Evolutionary conservation across 768 basidiomycete genomes (phyloP).

Genomic region (Amanita molliuscula): DNA sequence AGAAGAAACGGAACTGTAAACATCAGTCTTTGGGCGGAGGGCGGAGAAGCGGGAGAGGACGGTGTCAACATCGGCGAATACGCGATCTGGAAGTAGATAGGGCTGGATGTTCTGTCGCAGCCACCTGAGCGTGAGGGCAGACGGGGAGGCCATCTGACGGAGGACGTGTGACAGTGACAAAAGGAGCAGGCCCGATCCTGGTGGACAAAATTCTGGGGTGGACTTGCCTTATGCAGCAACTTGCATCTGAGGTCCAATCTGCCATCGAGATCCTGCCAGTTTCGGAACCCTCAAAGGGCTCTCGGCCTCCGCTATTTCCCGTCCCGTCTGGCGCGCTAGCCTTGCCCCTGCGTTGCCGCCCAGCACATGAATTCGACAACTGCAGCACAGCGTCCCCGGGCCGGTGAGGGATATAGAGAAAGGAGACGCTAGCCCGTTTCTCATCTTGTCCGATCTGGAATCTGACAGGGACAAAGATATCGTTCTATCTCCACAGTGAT

Average conservation of each 20-base stretch:
- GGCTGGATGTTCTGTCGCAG: conserved; percentile 50
- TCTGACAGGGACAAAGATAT: conserved; percentile 11
- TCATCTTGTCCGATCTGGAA: conserved; percentile 8
- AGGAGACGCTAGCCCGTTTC: conserved; percentile 4
- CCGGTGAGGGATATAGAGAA: not conserved
- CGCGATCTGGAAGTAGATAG: conserved; percentile 45
- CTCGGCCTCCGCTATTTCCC: not conserved
- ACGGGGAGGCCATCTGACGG: conserved; percentile 15
- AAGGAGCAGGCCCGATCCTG: not conserved
- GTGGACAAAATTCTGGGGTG: conserved; percentile 13
- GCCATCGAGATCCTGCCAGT: conserved; percentile 10
- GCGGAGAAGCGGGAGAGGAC: conserved; percentile 43
- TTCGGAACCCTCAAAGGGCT: conserved; percentile 5
- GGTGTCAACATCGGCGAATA: conserved; percentile 54
- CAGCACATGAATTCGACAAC: not conserved
- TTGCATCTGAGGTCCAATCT: conserved; percentile 10
- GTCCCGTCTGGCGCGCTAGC: not conserved
- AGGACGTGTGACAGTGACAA: conserved; percentile 3
- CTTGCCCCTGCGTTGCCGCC: not conserved
- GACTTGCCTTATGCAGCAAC: conserved; percentile 11
- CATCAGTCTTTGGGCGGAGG: conserved; percentile 70
- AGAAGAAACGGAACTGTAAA: conserved; percentile 48
- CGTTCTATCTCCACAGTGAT: conserved; percentile 32
- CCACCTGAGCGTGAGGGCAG: conserved; percentile 55
- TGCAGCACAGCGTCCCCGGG: not conserved